Evolutionary conservation across 2,329 filamentous ascomycete genomes (phyloP), one percentile per base, ranked within the genome.

Genomic region (Mycosphaerella arachidis): DNA sequence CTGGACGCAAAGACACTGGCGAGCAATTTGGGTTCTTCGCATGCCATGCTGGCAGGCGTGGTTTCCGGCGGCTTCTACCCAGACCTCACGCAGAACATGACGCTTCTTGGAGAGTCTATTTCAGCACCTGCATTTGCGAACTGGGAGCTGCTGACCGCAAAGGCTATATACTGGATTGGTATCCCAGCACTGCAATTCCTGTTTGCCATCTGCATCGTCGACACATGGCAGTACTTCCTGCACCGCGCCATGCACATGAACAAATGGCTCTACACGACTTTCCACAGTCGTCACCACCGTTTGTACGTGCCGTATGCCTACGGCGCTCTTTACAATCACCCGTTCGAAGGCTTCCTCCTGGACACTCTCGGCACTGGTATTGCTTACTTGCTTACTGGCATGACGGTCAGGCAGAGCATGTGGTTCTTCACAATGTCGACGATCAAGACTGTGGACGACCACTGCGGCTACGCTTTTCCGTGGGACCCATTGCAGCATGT

Each of bases 141-240:
- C 2, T 97, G 93, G 93, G 93, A 97, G 76, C 71, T 95, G 48
- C 66, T 81, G 31, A 76, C 85, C 35, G 94, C 91, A 46, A 89
- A 88, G 75, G 79, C 84, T 62, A 84, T 96, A 66, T 97, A 97
- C 79, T 89, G 90, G 81, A 77, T 86, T 63, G 73, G 87, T 43
- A 82, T 97, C 63, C 94, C 94, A 0, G 82, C 79, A 3, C 57
- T 93, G 53, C 93, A 97, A 74, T 90, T 96, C 72, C 77, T 84
- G 59, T 71, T 90, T 53, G 94, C 87, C 27, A 83, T 93, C 61
- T 78, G 85, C 65, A 81, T 95, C 66, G 84, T 97, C 67, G 94
- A 99, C 77, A 94, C 92, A 48, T 99, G 94, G 94, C 93, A 99
- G 74, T 99, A 99, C 78, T 96, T 97, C 77, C 83, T 93, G 70